A percentile compares a stretch with the other conserved stretches of the same genome.
Conservation (phyloP, 164 flowering plant species). For the Buxus sempervirens region DNA sequence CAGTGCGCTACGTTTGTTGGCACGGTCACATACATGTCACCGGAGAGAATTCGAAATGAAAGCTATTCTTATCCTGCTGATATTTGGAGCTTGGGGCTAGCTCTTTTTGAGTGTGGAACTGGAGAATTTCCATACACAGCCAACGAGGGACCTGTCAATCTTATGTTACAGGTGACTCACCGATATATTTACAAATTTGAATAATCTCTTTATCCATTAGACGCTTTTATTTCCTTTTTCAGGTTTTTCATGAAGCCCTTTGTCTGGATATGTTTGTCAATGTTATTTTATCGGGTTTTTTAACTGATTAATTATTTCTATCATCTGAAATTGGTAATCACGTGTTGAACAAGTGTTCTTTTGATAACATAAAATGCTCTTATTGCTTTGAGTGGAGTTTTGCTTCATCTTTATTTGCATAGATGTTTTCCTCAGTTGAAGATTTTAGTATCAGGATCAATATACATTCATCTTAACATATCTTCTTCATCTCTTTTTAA, state of each 20-base stretch:
- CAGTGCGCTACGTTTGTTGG: conserved; percentile 99
- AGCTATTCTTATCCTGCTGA: conserved; percentile 96
- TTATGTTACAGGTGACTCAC: conserved; percentile 83
- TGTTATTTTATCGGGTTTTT: neutral
- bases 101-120: conserved; percentile 94
- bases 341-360: neutral
- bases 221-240: neutral
- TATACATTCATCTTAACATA: neutral
- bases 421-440: too few species aligned
- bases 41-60: conserved; percentile 96
- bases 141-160: conserved; percentile 90
- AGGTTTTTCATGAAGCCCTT: neutral
- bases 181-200: neutral
- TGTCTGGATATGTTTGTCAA: neutral
- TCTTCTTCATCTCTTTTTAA: too few species aligned
- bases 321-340: neutral
- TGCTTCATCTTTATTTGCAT: too few species aligned
- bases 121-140: conserved; percentile 98
- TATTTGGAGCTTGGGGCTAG: conserved; percentile 99
- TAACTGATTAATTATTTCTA: neutral
- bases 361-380: neutral
- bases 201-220: neutral
- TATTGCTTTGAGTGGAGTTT: neutral
- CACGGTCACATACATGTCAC: conserved; percentile 98
- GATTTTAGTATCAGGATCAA: neutral